phyloP scores from a whole-genome alignment of 2,329 filamentous ascomycete species.

The Arachnopeziza araneosa region DNA sequence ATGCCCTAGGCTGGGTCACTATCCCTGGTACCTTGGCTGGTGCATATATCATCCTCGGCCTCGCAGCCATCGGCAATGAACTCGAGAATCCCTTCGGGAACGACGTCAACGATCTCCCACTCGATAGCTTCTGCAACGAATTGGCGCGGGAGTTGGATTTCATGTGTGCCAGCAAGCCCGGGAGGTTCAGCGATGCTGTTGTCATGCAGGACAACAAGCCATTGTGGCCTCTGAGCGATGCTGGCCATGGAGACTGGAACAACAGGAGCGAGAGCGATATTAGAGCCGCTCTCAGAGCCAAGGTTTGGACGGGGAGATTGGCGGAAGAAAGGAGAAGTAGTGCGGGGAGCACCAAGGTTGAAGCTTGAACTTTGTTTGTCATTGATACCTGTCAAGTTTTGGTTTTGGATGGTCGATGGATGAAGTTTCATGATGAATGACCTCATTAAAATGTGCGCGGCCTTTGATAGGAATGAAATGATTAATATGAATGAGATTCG shows the following conservation, averaged over 20 bases:
- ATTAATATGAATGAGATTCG: too few species aligned
- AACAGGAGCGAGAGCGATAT: slow-evolving; percentile 41
- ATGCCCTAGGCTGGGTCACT: slow-evolving; percentile 61
- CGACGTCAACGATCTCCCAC: slow-evolving; percentile 75
- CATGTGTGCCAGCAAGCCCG: slow-evolving; percentile 36
- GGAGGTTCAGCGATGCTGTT: slow-evolving; percentile 19
- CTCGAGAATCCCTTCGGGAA: slow-evolving; percentile 82
- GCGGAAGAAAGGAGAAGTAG: not conserved
- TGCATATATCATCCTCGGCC: slow-evolving; percentile 77
- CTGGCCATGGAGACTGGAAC: slow-evolving; percentile 40
- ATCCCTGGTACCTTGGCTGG: slow-evolving; percentile 70
- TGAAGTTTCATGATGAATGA: too few species aligned
- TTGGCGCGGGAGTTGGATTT: slow-evolving; percentile 70
- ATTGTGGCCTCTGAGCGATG: slow-evolving; percentile 34
- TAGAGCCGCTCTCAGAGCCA: slow-evolving; percentile 24
- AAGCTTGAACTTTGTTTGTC: not conserved
- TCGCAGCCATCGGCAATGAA: slow-evolving; percentile 70
- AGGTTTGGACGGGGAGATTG: slow-evolving; percentile 20
- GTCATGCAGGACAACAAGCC: slow-evolving; percentile 26
- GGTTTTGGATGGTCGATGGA: too few species aligned
- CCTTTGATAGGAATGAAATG: too few species aligned
- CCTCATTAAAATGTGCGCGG: too few species aligned
- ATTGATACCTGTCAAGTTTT: too few species aligned
- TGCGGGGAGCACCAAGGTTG: not conserved
- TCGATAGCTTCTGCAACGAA: slow-evolving; percentile 72